These are phyloP conservation scores for Phytopythium vexans DNA, from an alignment of 352 stramenopile species.

Conservation along the genomic window DNA sequence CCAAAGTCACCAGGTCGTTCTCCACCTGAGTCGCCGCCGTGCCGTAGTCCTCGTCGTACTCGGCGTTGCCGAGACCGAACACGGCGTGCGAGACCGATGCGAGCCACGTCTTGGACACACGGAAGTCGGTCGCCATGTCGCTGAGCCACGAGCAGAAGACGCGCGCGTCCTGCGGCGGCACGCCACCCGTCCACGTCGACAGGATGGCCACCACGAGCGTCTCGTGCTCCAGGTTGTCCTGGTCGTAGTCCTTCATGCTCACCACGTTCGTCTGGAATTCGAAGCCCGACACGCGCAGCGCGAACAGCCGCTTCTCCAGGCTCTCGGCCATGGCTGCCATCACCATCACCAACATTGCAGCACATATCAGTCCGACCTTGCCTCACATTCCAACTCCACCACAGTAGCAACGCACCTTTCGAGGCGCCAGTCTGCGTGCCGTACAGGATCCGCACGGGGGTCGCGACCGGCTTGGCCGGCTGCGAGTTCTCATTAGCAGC, in stretches of 20 bases:
- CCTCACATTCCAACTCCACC: neutral
- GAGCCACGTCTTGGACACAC: slow-evolving; percentile 82
- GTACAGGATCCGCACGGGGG: slow-evolving; percentile 81
- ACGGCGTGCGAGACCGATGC: slow-evolving; percentile 68
- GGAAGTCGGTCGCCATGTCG: slow-evolving; percentile 89
- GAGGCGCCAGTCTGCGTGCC: slow-evolving; percentile 84
- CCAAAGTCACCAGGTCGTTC: slow-evolving; percentile 50
- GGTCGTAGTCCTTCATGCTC: slow-evolving; percentile 87
- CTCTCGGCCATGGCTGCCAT: slow-evolving; percentile 57
- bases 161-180: slow-evolving; percentile 66
- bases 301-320: slow-evolving; percentile 77
- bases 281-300: slow-evolving; percentile 73
- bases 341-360: neutral
- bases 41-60: slow-evolving; percentile 88
- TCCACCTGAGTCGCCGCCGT: slow-evolving; percentile 78
- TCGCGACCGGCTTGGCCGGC: slow-evolving; percentile 25
- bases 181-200: slow-evolving; percentile 83
- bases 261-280: slow-evolving; percentile 83
- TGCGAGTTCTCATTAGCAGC: slow-evolving; percentile 2
- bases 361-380: slow-evolving; percentile 2
- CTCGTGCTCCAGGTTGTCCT: slow-evolving; percentile 89
- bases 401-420: slow-evolving; percentile 33
- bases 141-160: slow-evolving; percentile 85
- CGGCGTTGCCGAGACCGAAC: slow-evolving; percentile 83
- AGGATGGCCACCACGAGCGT: slow-evolving; percentile 78